These are phyloP conservation scores for Candida silvatica DNA, from an alignment of 805 yeast species.

Conservation along the genomic window DNA sequence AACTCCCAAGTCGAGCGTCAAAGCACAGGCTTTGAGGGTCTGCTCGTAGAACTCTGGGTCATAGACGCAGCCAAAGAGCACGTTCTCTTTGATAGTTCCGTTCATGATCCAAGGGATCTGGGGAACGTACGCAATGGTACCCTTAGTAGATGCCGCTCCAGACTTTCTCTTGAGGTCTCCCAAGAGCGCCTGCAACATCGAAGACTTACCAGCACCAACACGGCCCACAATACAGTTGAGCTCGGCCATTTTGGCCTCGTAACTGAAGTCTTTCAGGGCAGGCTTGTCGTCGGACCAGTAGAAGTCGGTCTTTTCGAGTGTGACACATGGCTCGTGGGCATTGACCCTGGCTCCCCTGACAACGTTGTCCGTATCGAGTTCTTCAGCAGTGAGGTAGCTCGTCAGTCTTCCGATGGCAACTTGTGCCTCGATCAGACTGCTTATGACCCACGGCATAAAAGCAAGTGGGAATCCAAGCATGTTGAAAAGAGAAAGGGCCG, in stretches of 20 bases:
- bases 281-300: slow-evolving; percentile 67
- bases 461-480: slow-evolving; percentile 86
- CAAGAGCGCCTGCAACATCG: slow-evolving; percentile 63
- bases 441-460: slow-evolving; percentile 83
- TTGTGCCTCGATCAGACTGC: slow-evolving; percentile 81
- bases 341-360: slow-evolving; percentile 36
- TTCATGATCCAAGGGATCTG: slow-evolving; percentile 95
- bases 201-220: slow-evolving; percentile 86
- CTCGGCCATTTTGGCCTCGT: slow-evolving; percentile 42
- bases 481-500: slow-evolving; percentile 84
- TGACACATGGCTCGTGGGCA: slow-evolving; percentile 50
- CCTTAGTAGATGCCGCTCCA: slow-evolving; percentile 65
- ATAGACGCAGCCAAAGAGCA: slow-evolving; percentile 72
- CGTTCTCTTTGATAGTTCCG: slow-evolving; percentile 79
- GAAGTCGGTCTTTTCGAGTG: slow-evolving; percentile 59
- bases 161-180: slow-evolving; percentile 72
- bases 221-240: slow-evolving; percentile 76
- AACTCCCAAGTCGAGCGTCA: slow-evolving; percentile 60
- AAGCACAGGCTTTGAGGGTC: slow-evolving; percentile 80
- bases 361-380: slow-evolving; percentile 64
- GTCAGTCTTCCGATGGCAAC: slow-evolving; percentile 72
- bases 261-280: slow-evolving; percentile 41
- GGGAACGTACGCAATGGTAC: slow-evolving; percentile 78
- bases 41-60: slow-evolving; percentile 70
- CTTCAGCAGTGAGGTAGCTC: slow-evolving; percentile 64